phyloP scores from a whole-genome alignment of 169 alveolate species.

The Theileria equi region DNA sequence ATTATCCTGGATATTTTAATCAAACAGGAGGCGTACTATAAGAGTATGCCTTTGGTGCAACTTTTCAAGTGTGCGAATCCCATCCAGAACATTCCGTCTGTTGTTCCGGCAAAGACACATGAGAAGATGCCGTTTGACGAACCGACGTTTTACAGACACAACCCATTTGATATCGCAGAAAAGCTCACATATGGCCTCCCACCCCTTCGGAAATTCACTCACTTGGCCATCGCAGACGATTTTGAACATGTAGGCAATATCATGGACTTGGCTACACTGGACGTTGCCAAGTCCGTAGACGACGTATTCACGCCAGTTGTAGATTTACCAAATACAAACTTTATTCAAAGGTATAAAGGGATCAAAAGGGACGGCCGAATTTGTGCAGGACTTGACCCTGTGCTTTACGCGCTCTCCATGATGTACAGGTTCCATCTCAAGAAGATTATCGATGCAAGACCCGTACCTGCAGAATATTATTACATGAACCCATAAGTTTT shows the following conservation, averaged over 20 bases:
- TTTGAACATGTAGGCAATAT: conserved; percentile 48
- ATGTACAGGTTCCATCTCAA: conserved; percentile 44
- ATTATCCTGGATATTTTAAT: conserved; percentile 66
- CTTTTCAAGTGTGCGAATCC: conserved; percentile 45
- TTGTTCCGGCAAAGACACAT: conserved; percentile 24
- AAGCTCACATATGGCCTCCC: conserved; percentile 48
- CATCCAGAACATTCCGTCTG: conserved; percentile 25
- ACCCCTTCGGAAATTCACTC: conserved; percentile 45
- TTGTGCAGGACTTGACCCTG: conserved; percentile 20
- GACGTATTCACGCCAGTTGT: conserved; percentile 9
- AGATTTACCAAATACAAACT: background rate
- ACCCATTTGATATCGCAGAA: conserved; percentile 47
- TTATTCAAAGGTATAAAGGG: conserved; percentile 5
- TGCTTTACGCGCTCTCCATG: conserved; percentile 34
- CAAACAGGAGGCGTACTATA: conserved; percentile 61
- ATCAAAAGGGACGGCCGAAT: conserved; percentile 2
- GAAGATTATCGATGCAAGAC: conserved; percentile 59
- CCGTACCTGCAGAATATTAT: conserved; percentile 45
- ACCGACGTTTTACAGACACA: conserved; percentile 22
- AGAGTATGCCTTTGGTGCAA: conserved; percentile 66
- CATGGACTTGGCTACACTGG: conserved; percentile 15
- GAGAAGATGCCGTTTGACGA: conserved; percentile 15
- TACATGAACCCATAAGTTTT: conserved; percentile 22
- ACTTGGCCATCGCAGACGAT: conserved; percentile 43
- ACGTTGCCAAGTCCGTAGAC: background rate